Percentiles rank a stretch among this genome's conserved stretches.
These are phyloP conservation scores for Thermochaetoides thermophila DNA, from an alignment of 495 filamentous ascomycete species.

Conservation along the genomic window DNA sequence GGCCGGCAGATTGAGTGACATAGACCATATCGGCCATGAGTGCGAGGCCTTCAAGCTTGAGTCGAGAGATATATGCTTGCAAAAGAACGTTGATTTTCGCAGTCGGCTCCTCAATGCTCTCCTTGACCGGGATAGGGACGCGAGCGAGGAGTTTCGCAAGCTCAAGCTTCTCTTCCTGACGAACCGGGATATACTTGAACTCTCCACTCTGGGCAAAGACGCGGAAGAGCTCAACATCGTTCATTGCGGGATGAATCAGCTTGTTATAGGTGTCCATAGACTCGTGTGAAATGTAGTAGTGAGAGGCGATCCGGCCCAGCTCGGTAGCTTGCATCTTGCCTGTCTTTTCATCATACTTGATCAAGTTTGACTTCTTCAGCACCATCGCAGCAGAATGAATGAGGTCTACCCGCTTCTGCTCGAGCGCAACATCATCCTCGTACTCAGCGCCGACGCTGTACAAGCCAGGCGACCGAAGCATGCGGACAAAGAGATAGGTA, in stretches of 20 bases:
- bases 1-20: constrained; percentile 92
- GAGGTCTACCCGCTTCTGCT: constrained; percentile 92
- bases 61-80: constrained; percentile 89
- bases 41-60: constrained; percentile 85
- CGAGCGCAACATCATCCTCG: constrained; percentile 75
- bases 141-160: constrained; percentile 77
- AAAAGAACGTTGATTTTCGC: constrained; percentile 98
- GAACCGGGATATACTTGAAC: constrained; percentile 97
- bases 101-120: constrained; percentile 90
- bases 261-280: constrained; percentile 96
- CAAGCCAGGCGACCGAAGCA: constrained; percentile 88
- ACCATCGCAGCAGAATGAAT: constrained; percentile 86
- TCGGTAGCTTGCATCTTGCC: constrained; percentile 84
- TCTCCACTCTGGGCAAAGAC: constrained; percentile 96
- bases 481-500: constrained; percentile 94
- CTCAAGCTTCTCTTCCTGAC: constrained; percentile 94
- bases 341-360: constrained; percentile 91
- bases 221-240: constrained; percentile 86
- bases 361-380: constrained; percentile 70
- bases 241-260: constrained; percentile 84
- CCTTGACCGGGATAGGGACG: constrained; percentile 93
- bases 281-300: constrained; percentile 94
- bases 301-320: constrained; percentile 85
- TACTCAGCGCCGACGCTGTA: constrained; percentile 96
- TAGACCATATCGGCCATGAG: constrained; percentile 99